Conservation (phyloP, 176 grass and related monocot species). For the Panicum miliaceum region DNA sequence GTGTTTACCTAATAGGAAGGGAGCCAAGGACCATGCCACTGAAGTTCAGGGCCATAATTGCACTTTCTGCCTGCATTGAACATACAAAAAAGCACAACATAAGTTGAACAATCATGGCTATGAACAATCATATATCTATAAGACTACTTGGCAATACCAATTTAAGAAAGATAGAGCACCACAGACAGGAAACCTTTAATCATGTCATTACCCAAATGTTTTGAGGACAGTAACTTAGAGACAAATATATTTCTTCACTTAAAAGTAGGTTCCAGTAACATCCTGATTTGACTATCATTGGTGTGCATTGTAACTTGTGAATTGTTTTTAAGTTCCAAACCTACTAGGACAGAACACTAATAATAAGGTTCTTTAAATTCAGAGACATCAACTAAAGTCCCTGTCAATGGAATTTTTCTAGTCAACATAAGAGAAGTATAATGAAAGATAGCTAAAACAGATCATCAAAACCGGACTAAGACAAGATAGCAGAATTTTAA, state of each 20-base stretch:
- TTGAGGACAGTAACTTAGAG: background rate
- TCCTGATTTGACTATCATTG: background rate
- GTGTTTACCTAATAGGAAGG: slow-evolving; percentile 75
- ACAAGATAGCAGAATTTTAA: background rate
- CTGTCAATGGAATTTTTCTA: background rate
- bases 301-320: background rate
- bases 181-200: background rate
- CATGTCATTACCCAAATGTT: no score
- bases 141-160: background rate
- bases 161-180: background rate
- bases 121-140: background rate
- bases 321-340: background rate
- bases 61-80: slow-evolving; percentile 78
- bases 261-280: background rate
- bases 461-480: background rate
- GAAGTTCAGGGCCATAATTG: slow-evolving; percentile 80
- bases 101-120: background rate
- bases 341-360: background rate
- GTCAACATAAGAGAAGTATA: background rate
- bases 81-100: slow-evolving; percentile 1
- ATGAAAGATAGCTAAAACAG: slow-evolving; percentile 14
- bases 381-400: background rate
- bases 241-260: background rate
- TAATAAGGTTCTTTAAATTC: background rate
- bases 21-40: slow-evolving; percentile 75